phyloP scores from a whole-genome alignment of 2,329 filamentous ascomycete species.

The Venturia nashicola region DNA sequence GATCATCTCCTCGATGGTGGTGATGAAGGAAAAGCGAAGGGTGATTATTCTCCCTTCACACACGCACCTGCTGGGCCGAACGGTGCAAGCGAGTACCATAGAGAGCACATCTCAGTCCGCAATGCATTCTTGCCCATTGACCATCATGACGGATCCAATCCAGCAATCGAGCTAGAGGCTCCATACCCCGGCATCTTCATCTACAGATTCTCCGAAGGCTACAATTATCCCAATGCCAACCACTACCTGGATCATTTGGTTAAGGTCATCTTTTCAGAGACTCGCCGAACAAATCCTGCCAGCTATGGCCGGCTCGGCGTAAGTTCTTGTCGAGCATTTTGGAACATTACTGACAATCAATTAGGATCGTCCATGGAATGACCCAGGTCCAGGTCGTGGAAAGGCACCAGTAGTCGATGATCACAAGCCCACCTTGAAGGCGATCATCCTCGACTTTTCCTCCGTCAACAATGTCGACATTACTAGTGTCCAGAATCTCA shows the following conservation, averaged over 20 bases:
- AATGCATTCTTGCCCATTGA: slow-evolving; percentile 81
- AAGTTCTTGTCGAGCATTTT: slow-evolving; percentile 12
- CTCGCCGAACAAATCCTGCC: slow-evolving; percentile 62
- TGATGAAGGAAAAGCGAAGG: slow-evolving; percentile 20
- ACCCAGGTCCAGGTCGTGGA: slow-evolving; percentile 61
- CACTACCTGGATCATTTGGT: slow-evolving; percentile 65
- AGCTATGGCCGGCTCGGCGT: slow-evolving; percentile 41
- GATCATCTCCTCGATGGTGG: slow-evolving; percentile 61
- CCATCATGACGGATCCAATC: slow-evolving; percentile 85
- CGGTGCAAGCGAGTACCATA: slow-evolving; percentile 6
- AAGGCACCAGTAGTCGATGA: slow-evolving; percentile 37
- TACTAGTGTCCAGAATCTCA: slow-evolving; percentile 81
- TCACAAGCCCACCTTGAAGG: slow-evolving; percentile 59
- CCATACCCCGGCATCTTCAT: slow-evolving; percentile 92
- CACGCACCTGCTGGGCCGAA: slow-evolving; percentile 9
- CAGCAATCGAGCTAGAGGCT: slow-evolving; percentile 61
- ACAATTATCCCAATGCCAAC: slow-evolving; percentile 91
- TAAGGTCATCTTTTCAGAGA: slow-evolving; percentile 39
- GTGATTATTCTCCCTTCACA: not conserved
- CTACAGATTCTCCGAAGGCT: slow-evolving; percentile 88
- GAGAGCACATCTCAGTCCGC: slow-evolving; percentile 38
- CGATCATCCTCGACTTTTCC: slow-evolving; percentile 88
- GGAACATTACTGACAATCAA: slow-evolving; percentile 6
- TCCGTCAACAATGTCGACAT: slow-evolving; percentile 90
- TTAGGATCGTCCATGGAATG: slow-evolving; percentile 82